These are phyloP conservation scores for Sclerotinia minor DNA, from an alignment of 2,329 filamentous ascomycete genomes.

Conservation along the genomic window DNA sequence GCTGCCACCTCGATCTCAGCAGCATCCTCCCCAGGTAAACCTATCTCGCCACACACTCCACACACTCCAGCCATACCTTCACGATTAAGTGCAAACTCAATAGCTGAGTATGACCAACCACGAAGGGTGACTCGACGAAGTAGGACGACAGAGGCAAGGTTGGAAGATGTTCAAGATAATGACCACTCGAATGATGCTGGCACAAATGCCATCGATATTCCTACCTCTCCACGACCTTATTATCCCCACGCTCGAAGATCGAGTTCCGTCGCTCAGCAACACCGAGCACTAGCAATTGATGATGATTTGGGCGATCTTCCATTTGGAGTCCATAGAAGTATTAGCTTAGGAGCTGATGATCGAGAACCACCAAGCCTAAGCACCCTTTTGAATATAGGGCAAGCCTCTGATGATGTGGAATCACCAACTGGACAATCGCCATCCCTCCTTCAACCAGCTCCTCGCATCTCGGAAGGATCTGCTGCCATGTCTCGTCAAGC, in stretches of 20 bases:
- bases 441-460: slow-evolving; percentile 40
- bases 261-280: slow-evolving; percentile 68
- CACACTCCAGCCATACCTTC: slow-evolving; percentile 94
- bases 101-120: slow-evolving; percentile 62
- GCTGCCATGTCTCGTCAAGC: slow-evolving; percentile 35
- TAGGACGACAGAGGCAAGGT: slow-evolving; percentile 31
- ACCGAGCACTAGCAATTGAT: slow-evolving; percentile 54
- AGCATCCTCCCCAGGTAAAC: slow-evolving; percentile 87
- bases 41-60: slow-evolving; percentile 84
- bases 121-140: slow-evolving; percentile 33
- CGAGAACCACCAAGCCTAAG: slow-evolving; percentile 66
- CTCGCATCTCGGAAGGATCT: slow-evolving; percentile 38
- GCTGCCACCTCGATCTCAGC: slow-evolving; percentile 75
- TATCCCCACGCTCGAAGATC: slow-evolving; percentile 60
- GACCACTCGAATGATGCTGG: slow-evolving; percentile 49
- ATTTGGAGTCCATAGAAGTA: slow-evolving; percentile 62
- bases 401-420: slow-evolving; percentile 45
- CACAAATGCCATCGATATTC: slow-evolving; percentile 71
- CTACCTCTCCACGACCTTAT: slow-evolving; percentile 63
- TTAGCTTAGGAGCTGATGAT: slow-evolving; percentile 66
- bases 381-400: slow-evolving; percentile 54
- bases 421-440: slow-evolving; percentile 37
- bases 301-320: slow-evolving; percentile 61
- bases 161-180: slow-evolving; percentile 36
- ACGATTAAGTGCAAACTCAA: slow-evolving; percentile 86